These are phyloP conservation scores for Argentina anserina DNA, from an alignment of 306 rosid species.

Conservation along the genomic window DNA sequence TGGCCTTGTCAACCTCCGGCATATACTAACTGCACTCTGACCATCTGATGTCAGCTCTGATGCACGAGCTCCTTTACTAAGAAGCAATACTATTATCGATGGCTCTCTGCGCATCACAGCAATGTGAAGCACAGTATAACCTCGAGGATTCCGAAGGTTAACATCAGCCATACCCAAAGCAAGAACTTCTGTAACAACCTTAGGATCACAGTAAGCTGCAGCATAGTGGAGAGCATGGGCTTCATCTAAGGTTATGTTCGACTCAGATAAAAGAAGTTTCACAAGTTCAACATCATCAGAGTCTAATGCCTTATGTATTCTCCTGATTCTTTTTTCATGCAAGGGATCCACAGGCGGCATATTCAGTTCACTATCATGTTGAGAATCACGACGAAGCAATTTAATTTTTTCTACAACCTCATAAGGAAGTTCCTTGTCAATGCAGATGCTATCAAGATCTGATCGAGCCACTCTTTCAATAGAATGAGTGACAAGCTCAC, in stretches of 20 bases:
- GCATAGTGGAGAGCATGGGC: conserved; percentile 51
- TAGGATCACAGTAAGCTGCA: conserved; percentile 47
- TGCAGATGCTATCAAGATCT: conserved; percentile 34
- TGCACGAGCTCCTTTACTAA: conserved; percentile 43
- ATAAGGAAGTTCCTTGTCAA: conserved; percentile 44
- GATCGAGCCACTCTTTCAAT: conserved; percentile 45
- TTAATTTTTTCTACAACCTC: conserved; percentile 37
- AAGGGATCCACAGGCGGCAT: conserved; percentile 24
- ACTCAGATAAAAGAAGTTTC: conserved; percentile 40
- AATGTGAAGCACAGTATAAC: conserved; percentile 45
- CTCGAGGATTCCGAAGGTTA: conserved; percentile 39
- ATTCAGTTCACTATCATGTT: conserved; percentile 11
- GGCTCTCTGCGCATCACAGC: conserved; percentile 55
- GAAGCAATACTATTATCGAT: conserved; percentile 39
- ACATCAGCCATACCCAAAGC: conserved; percentile 38
- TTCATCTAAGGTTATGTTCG: conserved; percentile 37
- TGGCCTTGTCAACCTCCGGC: conserved; percentile 45
- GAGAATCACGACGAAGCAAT: conserved; percentile 26
- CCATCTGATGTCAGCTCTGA: conserved; percentile 41
- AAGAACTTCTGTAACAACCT: conserved; percentile 46
- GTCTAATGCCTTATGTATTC: conserved; percentile 42
- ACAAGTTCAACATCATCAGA: conserved; percentile 49
- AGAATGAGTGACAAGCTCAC: conserved; percentile 32
- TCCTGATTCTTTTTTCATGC: conserved; percentile 39
- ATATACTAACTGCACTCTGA: conserved; percentile 43